Base-by-base conservation (phyloP, 345 rosid genomes). In the Atalantia buxifolia region DNA sequence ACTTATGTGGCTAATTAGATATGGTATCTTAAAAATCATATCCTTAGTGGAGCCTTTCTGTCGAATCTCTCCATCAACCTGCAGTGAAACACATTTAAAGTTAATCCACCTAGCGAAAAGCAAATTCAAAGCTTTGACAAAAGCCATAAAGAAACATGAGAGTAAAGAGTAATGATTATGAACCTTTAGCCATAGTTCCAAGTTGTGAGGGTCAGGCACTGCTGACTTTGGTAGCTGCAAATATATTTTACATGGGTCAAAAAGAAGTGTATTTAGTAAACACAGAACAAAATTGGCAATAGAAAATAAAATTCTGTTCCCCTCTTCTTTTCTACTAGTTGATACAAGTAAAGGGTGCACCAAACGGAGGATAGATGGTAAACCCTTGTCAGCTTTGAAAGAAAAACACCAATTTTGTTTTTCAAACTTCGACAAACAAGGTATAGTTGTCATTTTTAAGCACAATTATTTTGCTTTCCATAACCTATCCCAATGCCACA, bases 131-230 rank as follows among this genome's bases (percentile, higher is more conserved):
- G 42, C 60, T 40, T 14, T 38, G 21, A 48, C 22, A 14, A 53
- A 24, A 62, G 31, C 50, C 16, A 62, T 13, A 27, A 69, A 38
- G 33, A 36, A 40, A 42, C 4, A 16, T 27, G 19, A 19, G 45
- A 65, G 73, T 6, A 73, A 13, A 80, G 33, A 9, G 76, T 16
- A 64, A 81, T 61, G 60, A 77, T 66, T 60, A 22, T 24, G 62
- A 65, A 94, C 97, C 95, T 92, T 94, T 65, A 94, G 87, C 98
- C 97, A 92, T 27, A 96, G 87, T 79, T 96, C 98, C 86, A 92
- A 85, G 89, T 91, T 88, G 80, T 90, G 86, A 6, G 97, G 97
- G 74, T 94, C 91, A 14, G 89, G 79, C 79, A 94, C 87, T 81
- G 78, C 76, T 48, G 95, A 89, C 81, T 72, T 87, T n/a, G 96